A percentile compares a stretch with the other conserved stretches of the same genome.
These are phyloP conservation scores for Aspergillus ostianus DNA, from an alignment of 495 filamentous ascomycete genomes.

Conservation along the genomic window DNA sequence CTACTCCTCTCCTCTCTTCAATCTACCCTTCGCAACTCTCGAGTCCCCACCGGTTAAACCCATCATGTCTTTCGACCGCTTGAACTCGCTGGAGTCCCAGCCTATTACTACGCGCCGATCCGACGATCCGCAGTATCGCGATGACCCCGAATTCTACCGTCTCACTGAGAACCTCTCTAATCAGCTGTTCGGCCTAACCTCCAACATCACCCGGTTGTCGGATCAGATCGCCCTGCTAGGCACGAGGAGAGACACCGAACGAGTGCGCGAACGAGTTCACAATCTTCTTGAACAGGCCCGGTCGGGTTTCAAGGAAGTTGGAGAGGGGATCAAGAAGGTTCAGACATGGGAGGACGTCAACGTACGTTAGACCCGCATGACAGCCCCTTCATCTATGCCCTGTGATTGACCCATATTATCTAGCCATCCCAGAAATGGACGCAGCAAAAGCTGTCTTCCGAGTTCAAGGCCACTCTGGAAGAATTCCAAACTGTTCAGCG, in stretches of 20 bases:
- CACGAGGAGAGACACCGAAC: constrained; percentile 85
- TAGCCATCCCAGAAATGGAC: constrained; percentile 91
- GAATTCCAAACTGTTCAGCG: constrained; percentile 92
- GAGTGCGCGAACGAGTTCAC: constrained; percentile 86
- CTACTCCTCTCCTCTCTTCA: constrained; percentile 4
- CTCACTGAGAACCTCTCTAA: constrained; percentile 79
- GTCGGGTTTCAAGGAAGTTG: constrained; percentile 84
- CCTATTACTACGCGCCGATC: constrained; percentile 62
- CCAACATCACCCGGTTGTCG: constrained; percentile 77
- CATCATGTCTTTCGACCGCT: constrained; percentile 87
- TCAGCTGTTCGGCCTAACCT: constrained; percentile 81
- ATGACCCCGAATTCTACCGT: constrained; percentile 89
- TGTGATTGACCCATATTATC: constrained; percentile 13
- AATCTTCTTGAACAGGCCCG: constrained; percentile 81
- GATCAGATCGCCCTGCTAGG: constrained; percentile 82
- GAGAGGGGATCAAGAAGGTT: constrained; percentile 89
- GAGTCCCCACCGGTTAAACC: constrained; percentile 3
- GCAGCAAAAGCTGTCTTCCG: constrained; percentile 87
- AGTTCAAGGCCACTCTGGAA: constrained; percentile 80
- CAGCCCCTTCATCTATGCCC: background rate
- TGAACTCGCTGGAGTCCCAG: constrained; percentile 80
- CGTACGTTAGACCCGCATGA: constrained; percentile 51
- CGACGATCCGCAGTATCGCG: constrained; percentile 71
- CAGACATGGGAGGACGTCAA: constrained; percentile 89
- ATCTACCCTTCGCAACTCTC: constrained; percentile 9